Percentiles rank a stretch among this genome's conserved stretches.
These are phyloP conservation scores for Helianthus tuberosus DNA, from an alignment of 129 eudicot species.

Conservation along the genomic window DNA sequence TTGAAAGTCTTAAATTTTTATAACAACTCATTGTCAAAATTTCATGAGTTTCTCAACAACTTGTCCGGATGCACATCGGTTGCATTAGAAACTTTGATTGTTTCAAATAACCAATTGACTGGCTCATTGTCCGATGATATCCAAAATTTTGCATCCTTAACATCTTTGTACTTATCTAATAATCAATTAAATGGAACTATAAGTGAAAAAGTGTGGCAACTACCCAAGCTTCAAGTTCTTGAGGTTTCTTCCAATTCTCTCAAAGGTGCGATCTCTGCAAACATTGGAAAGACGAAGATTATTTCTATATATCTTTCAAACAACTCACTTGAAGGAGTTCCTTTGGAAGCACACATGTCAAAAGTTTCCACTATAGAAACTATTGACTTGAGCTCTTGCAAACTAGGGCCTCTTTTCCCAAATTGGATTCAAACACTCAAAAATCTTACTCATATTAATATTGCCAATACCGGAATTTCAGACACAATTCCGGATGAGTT, in stretches of 20 bases:
- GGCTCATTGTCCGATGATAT: conserved; percentile 18
- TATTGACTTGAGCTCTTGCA: conserved; percentile 30
- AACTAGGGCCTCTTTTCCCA: conserved; percentile 49
- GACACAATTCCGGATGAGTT: conserved; percentile 1
- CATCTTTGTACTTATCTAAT: not conserved
- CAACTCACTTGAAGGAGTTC: conserved; percentile 20
- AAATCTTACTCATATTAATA: conserved; percentile 1
- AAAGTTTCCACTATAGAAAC: conserved; percentile 5
- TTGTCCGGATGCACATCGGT: conserved; percentile 18
- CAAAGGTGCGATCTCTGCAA: not conserved
- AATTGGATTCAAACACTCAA: conserved; percentile 47
- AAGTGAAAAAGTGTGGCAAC: conserved; percentile 27
- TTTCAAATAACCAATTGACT: not conserved
- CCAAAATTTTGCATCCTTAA: conserved; percentile 22
- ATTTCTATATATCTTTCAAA: conserved; percentile 4
- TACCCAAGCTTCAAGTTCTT: conserved; percentile 21
- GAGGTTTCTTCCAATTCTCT: conserved; percentile 20
- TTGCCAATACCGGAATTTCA: conserved; percentile 6
- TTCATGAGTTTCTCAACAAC: not conserved
- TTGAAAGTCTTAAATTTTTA: not conserved
- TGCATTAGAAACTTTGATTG: not conserved
- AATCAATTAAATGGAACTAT: conserved; percentile 14
- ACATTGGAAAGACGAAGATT: conserved; percentile 21
- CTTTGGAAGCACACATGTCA: conserved; percentile 12
- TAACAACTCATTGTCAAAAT: not conserved